Evolutionary conservation across 2,329 filamentous ascomycete species (phyloP), one percentile per base, ranked within the genome.

Genomic region (Claviceps arundinis): DNA sequence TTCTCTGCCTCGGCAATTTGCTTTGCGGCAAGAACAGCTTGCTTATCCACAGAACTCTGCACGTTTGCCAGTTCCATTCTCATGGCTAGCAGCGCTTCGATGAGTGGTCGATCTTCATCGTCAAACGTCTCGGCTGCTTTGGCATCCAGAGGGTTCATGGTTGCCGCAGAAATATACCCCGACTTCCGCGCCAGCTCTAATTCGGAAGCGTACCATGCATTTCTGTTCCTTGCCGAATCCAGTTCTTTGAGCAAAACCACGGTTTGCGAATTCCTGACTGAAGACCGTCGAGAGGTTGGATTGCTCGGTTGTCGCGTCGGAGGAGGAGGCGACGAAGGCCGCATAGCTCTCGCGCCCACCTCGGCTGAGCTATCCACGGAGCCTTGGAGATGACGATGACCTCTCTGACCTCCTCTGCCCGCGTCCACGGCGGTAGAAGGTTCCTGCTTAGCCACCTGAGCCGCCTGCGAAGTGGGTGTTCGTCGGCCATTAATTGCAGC

Each of bases 141-240:
- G 58, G 85, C 82, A 56, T 97, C 91, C 24, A 95, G 73, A 14
- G 88, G 82, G 61, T 80, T 87, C 26, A 81, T 77, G 1, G 82
- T 81, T 2, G 81, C 73, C 56, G 80, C 89, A 16, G 87, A 79
- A 6, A 81, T 77, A 62, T 97, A 98, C 5, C 93, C 93, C 42
- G 88, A 81, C 68, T 95, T 95, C 48, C 87, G 82, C 6, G 93
- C 94, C 56, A 98, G 73, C 53, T 95, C 89, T 46, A 98, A 74
- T 68, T 98, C 93, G 0, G 91, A 96, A 7, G 89, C 89, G 67
- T 95, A 96, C 93, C 93, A 98, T 0, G 91, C 91, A 68, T 95
- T 97, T 50, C 87, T 81, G 62, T 85, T 93, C 61, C 88, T 87
- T 3, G 84, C 78, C 8, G 82, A 76, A 64, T 98, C 91, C 2